Evolutionary conservation across 2,329 filamentous ascomycete species (phyloP), one percentile per base, ranked within the genome.

Genomic region (Fusarium dlaminii): DNA sequence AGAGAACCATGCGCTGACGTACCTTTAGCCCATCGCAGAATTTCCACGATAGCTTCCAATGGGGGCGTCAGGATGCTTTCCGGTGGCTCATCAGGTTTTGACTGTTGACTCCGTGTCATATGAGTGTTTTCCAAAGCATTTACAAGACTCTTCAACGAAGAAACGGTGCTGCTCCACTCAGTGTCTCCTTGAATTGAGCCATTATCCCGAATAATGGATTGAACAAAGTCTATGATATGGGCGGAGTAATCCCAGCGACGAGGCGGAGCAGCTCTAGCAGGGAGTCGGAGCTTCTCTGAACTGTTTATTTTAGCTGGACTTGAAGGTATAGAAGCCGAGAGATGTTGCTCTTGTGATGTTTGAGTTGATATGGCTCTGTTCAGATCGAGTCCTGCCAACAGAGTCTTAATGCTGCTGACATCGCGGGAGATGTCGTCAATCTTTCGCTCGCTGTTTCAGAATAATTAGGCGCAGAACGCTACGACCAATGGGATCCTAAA

Each of bases 1-100:
- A 22, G 1, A 4, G 8, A 17, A 20, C 1, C 32, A 15, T 13
- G 4, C 1, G 8, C 20, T 5, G 27, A 34, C 56, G 3, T 34
- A 82, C 82, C 76, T 59, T 79, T 82, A 4, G 74, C 78, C 82
- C 82, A 84, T 8, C 79, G 71, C 14, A 83, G 40, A 22, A 79
- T 74, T 7, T 55, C 49, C 2, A 82, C 64, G 15, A 76, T 75
- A 18, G 75, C 76, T 18, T 81, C 79, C 24, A 79, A 54, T 2
- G 71, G 80, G 7, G 81, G 82, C 72, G 80, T 79, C 5, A 65
- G 32, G 3, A 64, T 39, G 18, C 61, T 46, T 12, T 9, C 76
- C 15, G n/a, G 12, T 5, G 22, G 18, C 5, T 43, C n/a, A 15
- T 22, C 12, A 10, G 24, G 5, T 13, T 22, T n/a, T 15, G 9